These are phyloP conservation scores for Dysphania ambrosioides DNA, from an alignment of 148 eudicot genomes.

Conservation along the genomic window DNA sequence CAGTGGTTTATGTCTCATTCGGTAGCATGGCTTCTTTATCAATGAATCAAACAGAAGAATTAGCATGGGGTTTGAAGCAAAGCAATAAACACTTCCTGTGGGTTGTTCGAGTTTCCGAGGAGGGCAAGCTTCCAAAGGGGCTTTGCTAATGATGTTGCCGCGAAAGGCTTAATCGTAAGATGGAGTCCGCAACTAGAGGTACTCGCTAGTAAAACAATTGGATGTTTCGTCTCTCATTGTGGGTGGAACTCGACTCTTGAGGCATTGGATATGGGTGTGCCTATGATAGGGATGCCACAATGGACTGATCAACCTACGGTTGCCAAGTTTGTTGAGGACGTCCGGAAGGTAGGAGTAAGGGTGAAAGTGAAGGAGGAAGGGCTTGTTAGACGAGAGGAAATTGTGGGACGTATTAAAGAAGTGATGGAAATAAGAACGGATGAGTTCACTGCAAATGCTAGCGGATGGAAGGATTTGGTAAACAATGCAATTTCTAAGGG, in stretches of 20 bases:
- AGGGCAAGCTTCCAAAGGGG: constrained; percentile 23
- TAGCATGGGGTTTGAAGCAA: constrained; percentile 35
- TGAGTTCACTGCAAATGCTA: constrained; percentile 33
- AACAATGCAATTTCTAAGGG: constrained; percentile 37
- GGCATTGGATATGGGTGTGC: constrained; percentile 36
- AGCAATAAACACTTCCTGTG: constrained; percentile 30
- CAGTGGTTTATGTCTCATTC: constrained; percentile 46
- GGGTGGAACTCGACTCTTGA: constrained; percentile 51
- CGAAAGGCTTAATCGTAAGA: constrained; percentile 32
- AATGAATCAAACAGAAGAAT: constrained; percentile 36
- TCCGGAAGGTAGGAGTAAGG: constrained; percentile 49
- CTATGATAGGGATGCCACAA: constrained; percentile 50
- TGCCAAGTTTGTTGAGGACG: constrained; percentile 46
- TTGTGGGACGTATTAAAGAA: constrained; percentile 31
- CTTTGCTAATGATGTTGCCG: constrained; percentile 9
- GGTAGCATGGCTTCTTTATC: constrained; percentile 42
- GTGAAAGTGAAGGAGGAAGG: constrained; percentile 39
- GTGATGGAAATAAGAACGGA: constrained; percentile 37
- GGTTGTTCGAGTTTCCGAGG: constrained; percentile 34
- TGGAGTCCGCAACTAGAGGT: constrained; percentile 47
- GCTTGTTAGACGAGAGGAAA: constrained; percentile 35
- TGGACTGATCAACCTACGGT: constrained; percentile 49
- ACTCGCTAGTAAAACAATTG: constrained; percentile 30
- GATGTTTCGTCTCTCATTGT: constrained; percentile 43
- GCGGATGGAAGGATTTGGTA: constrained; percentile 36